Evolutionary conservation across 2,329 filamentous ascomycete species (phyloP).

Genomic region (Cytospora piceicola): DNA sequence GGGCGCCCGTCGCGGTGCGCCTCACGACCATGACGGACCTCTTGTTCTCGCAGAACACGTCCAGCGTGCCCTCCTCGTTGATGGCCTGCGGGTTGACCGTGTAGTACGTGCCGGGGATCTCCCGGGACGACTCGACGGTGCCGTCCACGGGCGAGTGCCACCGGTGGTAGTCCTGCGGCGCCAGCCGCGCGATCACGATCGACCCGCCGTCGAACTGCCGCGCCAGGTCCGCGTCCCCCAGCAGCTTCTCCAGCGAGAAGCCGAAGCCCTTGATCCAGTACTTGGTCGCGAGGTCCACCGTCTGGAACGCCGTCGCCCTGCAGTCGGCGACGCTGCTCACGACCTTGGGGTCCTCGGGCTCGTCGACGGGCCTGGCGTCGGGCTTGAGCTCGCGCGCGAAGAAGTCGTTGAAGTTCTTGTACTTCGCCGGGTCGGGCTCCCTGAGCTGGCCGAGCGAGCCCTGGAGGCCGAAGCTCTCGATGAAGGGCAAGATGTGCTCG

Average conservation of each 20-base stretch:
- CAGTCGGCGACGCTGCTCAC: constrained; percentile 26
- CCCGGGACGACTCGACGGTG: constrained; percentile 42
- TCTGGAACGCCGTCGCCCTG: constrained; percentile 21
- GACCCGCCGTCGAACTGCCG: constrained; percentile 41
- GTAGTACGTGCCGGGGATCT: constrained; percentile 49
- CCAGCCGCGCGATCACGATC: constrained; percentile 47
- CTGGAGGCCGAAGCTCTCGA: constrained; percentile 43
- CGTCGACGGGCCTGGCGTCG: constrained; percentile 42
- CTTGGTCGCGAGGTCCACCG: constrained; percentile 21
- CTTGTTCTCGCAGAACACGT: constrained; percentile 49
- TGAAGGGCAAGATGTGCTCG: constrained; percentile 46
- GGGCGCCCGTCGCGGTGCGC: constrained; percentile 36
- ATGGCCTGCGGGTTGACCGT: constrained; percentile 43
- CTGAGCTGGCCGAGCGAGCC: constrained; percentile 39
- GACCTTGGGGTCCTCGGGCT: constrained; percentile 36
- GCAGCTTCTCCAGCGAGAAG: constrained; percentile 46
- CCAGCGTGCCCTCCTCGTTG: constrained; percentile 42
- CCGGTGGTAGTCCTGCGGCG: constrained; percentile 51
- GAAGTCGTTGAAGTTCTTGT: constrained; percentile 48
- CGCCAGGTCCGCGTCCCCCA: constrained; percentile 41
- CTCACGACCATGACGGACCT: constrained; percentile 45
- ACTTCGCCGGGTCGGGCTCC: constrained; percentile 43
- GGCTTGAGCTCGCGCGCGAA: constrained; percentile 44
- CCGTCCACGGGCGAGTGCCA: constrained; percentile 49
- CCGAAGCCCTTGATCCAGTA: constrained; percentile 34